Conservation (phyloP, 2,329 filamentous ascomycete genomes). For the Exophiala viscosa region DNA sequence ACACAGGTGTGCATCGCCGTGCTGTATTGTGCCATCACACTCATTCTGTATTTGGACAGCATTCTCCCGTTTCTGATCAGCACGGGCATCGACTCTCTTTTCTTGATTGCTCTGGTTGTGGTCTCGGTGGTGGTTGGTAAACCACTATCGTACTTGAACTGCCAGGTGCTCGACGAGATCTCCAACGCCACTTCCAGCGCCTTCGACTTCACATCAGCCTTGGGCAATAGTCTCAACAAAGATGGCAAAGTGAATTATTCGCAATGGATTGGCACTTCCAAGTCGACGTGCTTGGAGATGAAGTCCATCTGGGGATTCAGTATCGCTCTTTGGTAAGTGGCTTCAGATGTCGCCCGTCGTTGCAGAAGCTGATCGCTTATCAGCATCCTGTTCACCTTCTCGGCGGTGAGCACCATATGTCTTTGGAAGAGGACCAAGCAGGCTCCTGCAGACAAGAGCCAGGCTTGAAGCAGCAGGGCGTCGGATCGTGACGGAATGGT, state of each 20-base stretch:
- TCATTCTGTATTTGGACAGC: constrained; percentile 75
- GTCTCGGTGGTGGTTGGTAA: constrained; percentile 74
- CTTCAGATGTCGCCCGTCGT: neutral
- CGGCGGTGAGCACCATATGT: constrained; percentile 55
- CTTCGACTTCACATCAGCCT: constrained; percentile 52
- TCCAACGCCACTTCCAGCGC: constrained; percentile 47
- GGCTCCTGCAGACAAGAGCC: constrained; percentile 47
- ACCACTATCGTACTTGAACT: constrained; percentile 74
- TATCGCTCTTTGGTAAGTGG: constrained; percentile 66
- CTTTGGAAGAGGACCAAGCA: constrained; percentile 60
- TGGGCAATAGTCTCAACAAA: constrained; percentile 50
- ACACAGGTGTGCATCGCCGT: constrained; percentile 69
- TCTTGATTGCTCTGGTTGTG: constrained; percentile 74
- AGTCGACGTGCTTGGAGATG: constrained; percentile 71
- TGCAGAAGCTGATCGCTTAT: constrained; percentile 6
- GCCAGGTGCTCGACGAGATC: constrained; percentile 53
- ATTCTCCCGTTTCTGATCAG: constrained; percentile 71
- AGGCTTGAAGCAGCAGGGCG: constrained; percentile 36
- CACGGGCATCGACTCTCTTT: constrained; percentile 61
- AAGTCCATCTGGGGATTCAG: constrained; percentile 84
- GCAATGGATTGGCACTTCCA: constrained; percentile 58
- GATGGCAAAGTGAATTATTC: constrained; percentile 50
- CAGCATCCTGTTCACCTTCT: constrained; percentile 65
- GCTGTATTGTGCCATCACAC: constrained; percentile 74
- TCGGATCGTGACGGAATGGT: neutral